phyloP scores from a whole-genome alignment of 768 basidiomycete genomes.

The Hericium erinaceus region DNA sequence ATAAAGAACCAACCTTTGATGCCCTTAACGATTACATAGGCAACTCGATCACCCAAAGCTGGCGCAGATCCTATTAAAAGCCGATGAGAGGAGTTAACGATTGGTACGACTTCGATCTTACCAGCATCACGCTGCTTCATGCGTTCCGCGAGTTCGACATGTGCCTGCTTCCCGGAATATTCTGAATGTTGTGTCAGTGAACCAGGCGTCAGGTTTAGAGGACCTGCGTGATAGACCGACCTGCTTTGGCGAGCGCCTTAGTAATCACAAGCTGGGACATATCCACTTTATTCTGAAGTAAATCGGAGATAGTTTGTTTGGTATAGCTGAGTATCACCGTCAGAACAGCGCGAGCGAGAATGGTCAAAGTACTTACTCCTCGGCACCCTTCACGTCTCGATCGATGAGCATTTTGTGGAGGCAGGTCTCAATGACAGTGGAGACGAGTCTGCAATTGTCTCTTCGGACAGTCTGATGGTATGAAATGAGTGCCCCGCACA shows the following conservation, averaged over 20 bases:
- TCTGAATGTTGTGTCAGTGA: slow-evolving; percentile 35
- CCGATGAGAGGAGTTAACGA: background rate
- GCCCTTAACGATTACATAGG: slow-evolving; percentile 97
- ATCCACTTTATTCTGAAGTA: slow-evolving; percentile 93
- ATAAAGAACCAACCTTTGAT: slow-evolving; percentile 55
- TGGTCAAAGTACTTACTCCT: slow-evolving; percentile 49
- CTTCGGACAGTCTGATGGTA: slow-evolving; percentile 82
- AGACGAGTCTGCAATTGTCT: slow-evolving; percentile 97
- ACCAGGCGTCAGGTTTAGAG: background rate
- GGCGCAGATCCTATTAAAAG: slow-evolving; percentile 74
- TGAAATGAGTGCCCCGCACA: background rate
- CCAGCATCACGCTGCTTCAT: slow-evolving; percentile 96
- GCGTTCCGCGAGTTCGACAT: slow-evolving; percentile 89
- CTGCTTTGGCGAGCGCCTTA: slow-evolving; percentile 86
- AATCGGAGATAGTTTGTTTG: slow-evolving; percentile 87
- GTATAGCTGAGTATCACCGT: slow-evolving; percentile 51
- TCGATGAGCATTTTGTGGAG: slow-evolving; percentile 97
- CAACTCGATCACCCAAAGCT: slow-evolving; percentile 95
- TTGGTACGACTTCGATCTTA: slow-evolving; percentile 18
- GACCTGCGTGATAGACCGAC: slow-evolving; percentile 29
- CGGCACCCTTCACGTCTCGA: slow-evolving; percentile 86
- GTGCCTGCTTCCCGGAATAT: slow-evolving; percentile 92
- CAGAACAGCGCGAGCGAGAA: background rate
- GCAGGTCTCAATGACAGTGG: slow-evolving; percentile 96
- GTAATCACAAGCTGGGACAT: slow-evolving; percentile 99